Base-by-base conservation (phyloP, 1,284 basidiomycete species). In the Microbotryomycetes sp. region DNA sequence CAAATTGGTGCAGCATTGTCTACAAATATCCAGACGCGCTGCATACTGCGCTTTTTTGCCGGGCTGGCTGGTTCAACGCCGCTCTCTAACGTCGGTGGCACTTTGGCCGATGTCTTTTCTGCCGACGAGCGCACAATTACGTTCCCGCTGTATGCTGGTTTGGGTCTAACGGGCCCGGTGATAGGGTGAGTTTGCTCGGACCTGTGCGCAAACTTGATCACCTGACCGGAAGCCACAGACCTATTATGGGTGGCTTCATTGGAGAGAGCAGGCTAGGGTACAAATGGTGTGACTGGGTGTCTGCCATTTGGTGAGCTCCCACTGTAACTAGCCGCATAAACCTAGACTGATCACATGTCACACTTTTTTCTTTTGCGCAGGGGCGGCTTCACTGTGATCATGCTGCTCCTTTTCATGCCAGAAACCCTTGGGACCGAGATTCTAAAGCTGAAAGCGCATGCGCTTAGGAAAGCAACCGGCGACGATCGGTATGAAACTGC, bases 31-130 rank as follows among this genome's bases (percentile, higher is more conserved):
- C 16, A 31, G 13, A 3, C 48, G 1, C 62, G 62, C 9, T 15
- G 29, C 48, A 26, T 55, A 16, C 49, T 64, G 4, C 54, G 62
- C n/a, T 57, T 64, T 50, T 54, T 64, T n/a, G 55, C 62, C 27
- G 62, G 62, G 1, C 49, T 45, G 7, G 31, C 45, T 9, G 62
- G 59, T 0, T 52, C 62, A 4, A 45, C 62, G 13, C 62, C 62
- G 3, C 52, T 64, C 3, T 30, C 51, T 3, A 64, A 64, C 21
- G 62, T 58, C 3, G 62, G 52, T 13, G 58, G 52, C 5, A 49
- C 21, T 4, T 26, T 64, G 4, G 54, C 58, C 16, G 62, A 64
- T 27, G 30, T 64, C 23, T 63, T 56, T 53, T 6, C n/a, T 4
- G 35, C 53, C 4, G 13, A 18, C 1, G 52, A 61, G 29, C 46